Evolutionary conservation across 768 basidiomycete species (phyloP).

Genomic region (Boletus subparvulus): DNA sequence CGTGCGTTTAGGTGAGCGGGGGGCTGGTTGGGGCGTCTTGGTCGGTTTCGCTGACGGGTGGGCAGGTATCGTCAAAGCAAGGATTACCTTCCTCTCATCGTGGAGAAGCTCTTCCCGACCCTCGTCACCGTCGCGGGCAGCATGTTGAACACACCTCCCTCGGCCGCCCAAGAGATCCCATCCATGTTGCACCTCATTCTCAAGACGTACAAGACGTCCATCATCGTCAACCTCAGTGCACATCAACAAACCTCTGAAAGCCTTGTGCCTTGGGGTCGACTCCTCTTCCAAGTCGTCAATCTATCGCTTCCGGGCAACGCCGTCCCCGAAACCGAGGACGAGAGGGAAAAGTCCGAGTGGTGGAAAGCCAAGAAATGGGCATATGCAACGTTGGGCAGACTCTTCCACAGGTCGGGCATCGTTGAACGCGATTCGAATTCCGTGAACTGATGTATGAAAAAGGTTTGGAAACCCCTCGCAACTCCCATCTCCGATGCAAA

Average conservation of each 20-base stretch:
- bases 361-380: conserved; percentile 96
- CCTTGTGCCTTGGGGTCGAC: conserved; percentile 83
- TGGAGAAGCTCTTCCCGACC: conserved; percentile 66
- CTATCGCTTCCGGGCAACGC: conserved; percentile 62
- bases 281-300: conserved; percentile 80
- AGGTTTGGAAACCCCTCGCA: conserved; percentile 89
- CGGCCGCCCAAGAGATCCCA: conserved; percentile 66
- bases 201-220: conserved; percentile 83
- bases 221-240: conserved; percentile 65
- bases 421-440: background rate
- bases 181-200: conserved; percentile 83
- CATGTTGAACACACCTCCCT: conserved; percentile 64
- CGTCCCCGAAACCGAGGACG: conserved; percentile 71
- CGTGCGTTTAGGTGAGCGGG: conserved; percentile 46
- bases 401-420: conserved; percentile 65
- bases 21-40: background rate
- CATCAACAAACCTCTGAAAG: conserved; percentile 77
- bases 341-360: conserved; percentile 79
- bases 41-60: conserved; percentile 37
- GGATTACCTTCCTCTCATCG: conserved; percentile 57
- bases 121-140: conserved; percentile 72
- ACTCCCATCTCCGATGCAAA: conserved; percentile 68
- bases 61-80: conserved; percentile 66
- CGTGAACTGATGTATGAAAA: conserved; percentile 7
- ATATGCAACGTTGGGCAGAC: conserved; percentile 70